Conservation (phyloP, 306 rosid species). For the Carpinus viminea region DNA sequence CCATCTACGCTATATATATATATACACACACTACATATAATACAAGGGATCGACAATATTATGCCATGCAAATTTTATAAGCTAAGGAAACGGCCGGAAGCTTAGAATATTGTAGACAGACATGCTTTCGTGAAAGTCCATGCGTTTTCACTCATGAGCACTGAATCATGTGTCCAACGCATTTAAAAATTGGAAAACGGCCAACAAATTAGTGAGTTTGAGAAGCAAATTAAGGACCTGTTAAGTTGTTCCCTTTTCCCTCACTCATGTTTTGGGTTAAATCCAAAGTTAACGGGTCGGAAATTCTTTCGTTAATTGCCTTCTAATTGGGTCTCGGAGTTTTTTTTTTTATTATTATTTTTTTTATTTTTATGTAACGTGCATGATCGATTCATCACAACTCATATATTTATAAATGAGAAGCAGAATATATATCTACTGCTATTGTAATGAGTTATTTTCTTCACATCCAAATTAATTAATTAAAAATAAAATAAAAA, state of each 20-base stretch:
- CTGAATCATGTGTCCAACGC: background rate
- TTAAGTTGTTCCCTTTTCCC: too few relatives aligned
- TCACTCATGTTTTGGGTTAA: too few relatives aligned
- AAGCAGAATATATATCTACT: background rate
- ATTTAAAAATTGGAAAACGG: too few relatives aligned
- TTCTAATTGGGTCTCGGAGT: too few relatives aligned
- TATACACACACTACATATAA: background rate
- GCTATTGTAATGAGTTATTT: background rate
- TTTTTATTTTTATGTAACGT: too few relatives aligned
- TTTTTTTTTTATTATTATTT: too few relatives aligned
- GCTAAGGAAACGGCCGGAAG: conserved; percentile 4
- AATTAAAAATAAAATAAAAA: background rate
- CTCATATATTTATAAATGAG: background rate
- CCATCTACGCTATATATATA: conserved; percentile 25
- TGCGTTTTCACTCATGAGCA: background rate
- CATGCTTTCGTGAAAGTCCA: conserved; percentile 23
- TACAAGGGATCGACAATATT: background rate
- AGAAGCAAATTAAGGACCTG: background rate
- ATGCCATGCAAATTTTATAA: conserved; percentile 29
- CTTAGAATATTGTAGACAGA: conserved; percentile 29
- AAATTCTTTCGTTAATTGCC: background rate
- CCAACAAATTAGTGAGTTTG: background rate
- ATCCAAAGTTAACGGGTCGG: too few relatives aligned
- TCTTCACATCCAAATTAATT: background rate
- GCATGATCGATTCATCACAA: background rate